Base-by-base conservation (phyloP, 177 flowering plant genomes). In the Vitis hybrid region DNA sequence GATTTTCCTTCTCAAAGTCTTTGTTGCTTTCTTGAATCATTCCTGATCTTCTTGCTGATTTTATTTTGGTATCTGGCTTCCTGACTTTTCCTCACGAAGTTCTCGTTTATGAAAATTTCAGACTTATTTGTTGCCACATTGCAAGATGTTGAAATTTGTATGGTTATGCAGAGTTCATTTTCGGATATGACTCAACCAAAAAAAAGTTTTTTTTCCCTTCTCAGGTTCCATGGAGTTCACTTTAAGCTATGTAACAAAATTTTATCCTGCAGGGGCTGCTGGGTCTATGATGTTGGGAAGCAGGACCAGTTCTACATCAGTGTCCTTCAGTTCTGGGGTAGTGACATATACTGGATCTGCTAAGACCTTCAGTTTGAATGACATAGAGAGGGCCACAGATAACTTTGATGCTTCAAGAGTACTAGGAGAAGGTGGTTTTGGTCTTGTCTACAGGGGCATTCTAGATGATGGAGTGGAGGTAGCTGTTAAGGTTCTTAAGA, bases 361-460 rank as follows among this genome's bases (percentile, higher is more conserved):
- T 19, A 87, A 84, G 75, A 68, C 76, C 60, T 88, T 82, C 68
- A 81, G 78, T 68, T 50, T 77, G 22, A 67, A 26, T 48, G 91
- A 86, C 48, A 78, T 89, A 21, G 79, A 84, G 74, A 86, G 66
- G 65, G 89, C 87, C 39, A 89, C 94, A 5, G 74, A 77, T 70
- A 71, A 75, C 58, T 88, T 89, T 67, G 77, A 85, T 50, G 39
- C 68, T 57, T 77, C 87, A 56, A 79, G 87, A 69, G 74, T 86
- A 72, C 68, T 89, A 13, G 94, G 94, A 26, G 91, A 89, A 85
- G 91, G 91, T 48, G 91, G 94, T 7, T 89, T 88, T 76, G 94
- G 94, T 16, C 70, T 84, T 71, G 91, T 89, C 8, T 89, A 87
- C 66, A 74, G 84, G 31, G 93, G 90, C 45, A 77, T 62, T 63